Conservation (phyloP, 2,329 filamentous ascomycete species). For the Ophiosphaerella herpotricha region DNA sequence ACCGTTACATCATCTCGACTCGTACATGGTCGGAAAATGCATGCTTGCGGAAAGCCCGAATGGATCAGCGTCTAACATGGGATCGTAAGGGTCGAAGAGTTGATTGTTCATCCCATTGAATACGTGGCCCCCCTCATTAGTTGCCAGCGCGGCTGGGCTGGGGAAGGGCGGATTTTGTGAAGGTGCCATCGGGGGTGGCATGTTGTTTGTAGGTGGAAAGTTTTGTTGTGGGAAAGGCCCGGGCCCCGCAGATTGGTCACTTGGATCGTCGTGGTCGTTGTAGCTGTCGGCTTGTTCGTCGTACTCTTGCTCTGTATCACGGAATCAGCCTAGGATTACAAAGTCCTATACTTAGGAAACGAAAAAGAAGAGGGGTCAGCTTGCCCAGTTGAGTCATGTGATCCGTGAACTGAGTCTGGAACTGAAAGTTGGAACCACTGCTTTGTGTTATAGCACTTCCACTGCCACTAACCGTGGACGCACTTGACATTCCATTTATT, state of each 20-base stretch:
- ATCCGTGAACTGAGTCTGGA: constrained; percentile 86
- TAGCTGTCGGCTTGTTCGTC: constrained; percentile 80
- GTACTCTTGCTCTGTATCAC: constrained; percentile 90
- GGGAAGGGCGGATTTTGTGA: constrained; percentile 43
- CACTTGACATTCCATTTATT: constrained; percentile 44
- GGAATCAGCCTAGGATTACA: constrained; percentile 71
- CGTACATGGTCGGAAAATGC: constrained; percentile 84
- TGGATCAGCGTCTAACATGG: constrained; percentile 88
- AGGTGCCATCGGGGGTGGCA: constrained; percentile 46
- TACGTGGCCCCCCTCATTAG: constrained; percentile 38
- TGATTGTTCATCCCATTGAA: constrained; percentile 55
- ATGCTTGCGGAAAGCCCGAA: constrained; percentile 93
- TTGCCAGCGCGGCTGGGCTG: constrained; percentile 37
- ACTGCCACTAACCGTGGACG: constrained; percentile 43
- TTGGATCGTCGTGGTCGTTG: constrained; percentile 76
- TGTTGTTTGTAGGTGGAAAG: constrained; percentile 55
- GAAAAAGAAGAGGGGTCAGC: constrained; percentile 61
- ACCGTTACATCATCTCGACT: constrained; percentile 41
- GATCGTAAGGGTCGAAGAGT: constrained; percentile 75
- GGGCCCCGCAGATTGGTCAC: constrained; percentile 68
- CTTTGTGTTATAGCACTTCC: constrained; percentile 43
- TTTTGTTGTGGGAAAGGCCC: constrained; percentile 65
- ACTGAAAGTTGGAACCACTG: constrained; percentile 63
- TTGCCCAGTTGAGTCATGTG: constrained; percentile 96
- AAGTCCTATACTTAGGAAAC: constrained; percentile 58